Percentiles rank a stretch among this genome's conserved stretches.
These are phyloP conservation scores for Cyclospora cayetanensis DNA, from an alignment of 169 alveolate genomes.

Conservation along the genomic window DNA sequence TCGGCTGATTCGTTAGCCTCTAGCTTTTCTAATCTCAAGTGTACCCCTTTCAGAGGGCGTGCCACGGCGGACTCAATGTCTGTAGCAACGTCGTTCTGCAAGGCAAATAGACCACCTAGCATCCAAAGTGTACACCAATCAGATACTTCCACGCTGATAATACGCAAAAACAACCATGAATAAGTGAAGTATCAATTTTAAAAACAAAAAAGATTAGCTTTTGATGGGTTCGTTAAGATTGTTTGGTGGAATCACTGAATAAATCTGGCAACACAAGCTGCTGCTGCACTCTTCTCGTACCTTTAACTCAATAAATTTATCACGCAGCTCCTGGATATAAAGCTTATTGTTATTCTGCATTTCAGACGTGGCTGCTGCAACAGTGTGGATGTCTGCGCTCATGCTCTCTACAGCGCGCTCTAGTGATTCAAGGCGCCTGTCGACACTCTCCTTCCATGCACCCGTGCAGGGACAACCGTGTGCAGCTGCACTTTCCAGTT, in stretches of 20 bases:
- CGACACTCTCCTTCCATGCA: slow-evolving; percentile 36
- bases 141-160: no score
- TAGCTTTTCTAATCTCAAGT: neutral
- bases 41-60: slow-evolving; percentile 30
- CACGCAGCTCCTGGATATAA: slow-evolving; percentile 55
- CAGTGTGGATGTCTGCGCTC: neutral
- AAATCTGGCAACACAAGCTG: neutral
- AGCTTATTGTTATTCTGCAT: slow-evolving; percentile 31
- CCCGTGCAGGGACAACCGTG: no score
- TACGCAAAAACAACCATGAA: no score
- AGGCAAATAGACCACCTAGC: neutral
- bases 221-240: no score
- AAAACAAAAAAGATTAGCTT: no score
- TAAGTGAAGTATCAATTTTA: no score
- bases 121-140: no score
- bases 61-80: slow-evolving; percentile 51
- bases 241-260: no score
- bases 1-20: slow-evolving; percentile 36
- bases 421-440: slow-evolving; percentile 40
- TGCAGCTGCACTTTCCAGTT: neutral
- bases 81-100: slow-evolving; percentile 55
- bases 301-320: slow-evolving; percentile 44
- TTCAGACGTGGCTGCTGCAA: slow-evolving; percentile 42
- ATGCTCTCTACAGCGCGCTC: slow-evolving; percentile 42
- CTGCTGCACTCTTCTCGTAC: neutral